Base-by-base conservation (phyloP, 2,329 filamentous ascomycete genomes). In the Aspergillus spinulosporus region DNA sequence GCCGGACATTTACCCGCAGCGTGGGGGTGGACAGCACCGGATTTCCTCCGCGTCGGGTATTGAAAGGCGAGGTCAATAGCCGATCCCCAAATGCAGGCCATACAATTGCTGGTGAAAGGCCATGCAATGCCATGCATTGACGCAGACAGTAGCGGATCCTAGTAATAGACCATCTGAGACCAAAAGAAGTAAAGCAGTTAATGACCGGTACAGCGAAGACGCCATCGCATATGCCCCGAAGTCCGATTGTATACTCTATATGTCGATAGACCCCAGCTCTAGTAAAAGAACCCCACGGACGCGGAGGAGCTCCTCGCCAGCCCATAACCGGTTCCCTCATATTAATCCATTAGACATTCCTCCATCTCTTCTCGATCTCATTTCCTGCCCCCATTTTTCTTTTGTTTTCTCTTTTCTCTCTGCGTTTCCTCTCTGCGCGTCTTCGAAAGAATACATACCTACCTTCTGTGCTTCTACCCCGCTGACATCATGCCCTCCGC, bases 401-500 rank as follows among this genome's bases (percentile, higher is more conserved):
- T 21, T n/a, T 50, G 31, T 7, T 26, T 42, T 37, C 21, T 45
- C 36, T 49, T n/a, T n/a, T n/a, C n/a, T n/a, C n/a, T n/a, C n/a
- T n/a, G n/a, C n/a, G n/a, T n/a, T n/a, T n/a, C n/a, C 21, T 21
- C 21, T 21, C 21, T 21, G 21, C 21, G 21, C 21, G 21, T 21
- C 21, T 21, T 21, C 21, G 21, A 21, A 21, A 21, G 21, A 21
- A 21, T 21, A 21, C 36, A 36, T 15, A 12, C 49, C 12, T 15
- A 45, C 11, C 28, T 42, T 26, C 44, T 32, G n/a, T 32, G 28
- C 48, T 55, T 28, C 40, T 26, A 52, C 59, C 44, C 40, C 53
- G 45, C 57, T 63, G 59, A 60, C 62, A 68, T 62, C 48, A 75
- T 76, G 72, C 59, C 70, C 56, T 59, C 69, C 36, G 74, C 75